Conservation (phyloP, 768 basidiomycete genomes). For the Chalciporus chontae region DNA sequence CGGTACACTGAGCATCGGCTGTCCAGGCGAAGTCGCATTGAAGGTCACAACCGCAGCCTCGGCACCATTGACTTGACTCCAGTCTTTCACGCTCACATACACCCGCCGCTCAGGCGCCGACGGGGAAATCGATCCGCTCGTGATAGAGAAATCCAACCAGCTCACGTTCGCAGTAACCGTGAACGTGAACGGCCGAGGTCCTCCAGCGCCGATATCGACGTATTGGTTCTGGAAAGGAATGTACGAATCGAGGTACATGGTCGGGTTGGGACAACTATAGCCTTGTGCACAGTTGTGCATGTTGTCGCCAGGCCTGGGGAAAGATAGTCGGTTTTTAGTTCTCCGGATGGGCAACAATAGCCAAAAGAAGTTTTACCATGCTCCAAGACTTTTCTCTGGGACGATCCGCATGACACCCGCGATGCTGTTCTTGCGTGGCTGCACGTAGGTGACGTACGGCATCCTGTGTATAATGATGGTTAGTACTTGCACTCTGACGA, state of each 20-base stretch:
- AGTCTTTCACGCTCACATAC: conserved; percentile 43
- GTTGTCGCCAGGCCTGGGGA: conserved; percentile 62
- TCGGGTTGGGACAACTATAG: conserved; percentile 44
- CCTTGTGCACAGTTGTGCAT: conserved; percentile 47
- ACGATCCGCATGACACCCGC: conserved; percentile 52
- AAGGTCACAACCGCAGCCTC: conserved; percentile 42
- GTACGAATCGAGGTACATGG: conserved; percentile 54
- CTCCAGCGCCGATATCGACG: conserved; percentile 51
- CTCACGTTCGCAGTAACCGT: conserved; percentile 43
- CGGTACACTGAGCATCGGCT: conserved; percentile 27
- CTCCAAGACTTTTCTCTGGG: conserved; percentile 56
- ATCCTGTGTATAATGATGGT: conserved; percentile 44
- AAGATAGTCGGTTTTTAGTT: too few relatives aligned
- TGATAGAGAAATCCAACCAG: conserved; percentile 50
- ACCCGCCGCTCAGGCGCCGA: conserved; percentile 49
- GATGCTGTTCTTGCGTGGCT: not conserved
- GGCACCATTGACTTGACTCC: conserved; percentile 45
- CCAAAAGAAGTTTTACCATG: conserved; percentile 41
- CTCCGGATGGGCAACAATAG: too few relatives aligned
- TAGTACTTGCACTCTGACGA: not conserved
- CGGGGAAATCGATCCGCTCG: conserved; percentile 48
- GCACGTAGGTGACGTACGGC: not conserved
- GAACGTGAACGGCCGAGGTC: conserved; percentile 52
- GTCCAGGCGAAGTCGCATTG: conserved; percentile 41
- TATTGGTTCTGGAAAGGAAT: conserved; percentile 50